Evolutionary conservation across 768 basidiomycete genomes (phyloP), one percentile per base, ranked within the genome.

Genomic region (Pleurotus pulmonarius): DNA sequence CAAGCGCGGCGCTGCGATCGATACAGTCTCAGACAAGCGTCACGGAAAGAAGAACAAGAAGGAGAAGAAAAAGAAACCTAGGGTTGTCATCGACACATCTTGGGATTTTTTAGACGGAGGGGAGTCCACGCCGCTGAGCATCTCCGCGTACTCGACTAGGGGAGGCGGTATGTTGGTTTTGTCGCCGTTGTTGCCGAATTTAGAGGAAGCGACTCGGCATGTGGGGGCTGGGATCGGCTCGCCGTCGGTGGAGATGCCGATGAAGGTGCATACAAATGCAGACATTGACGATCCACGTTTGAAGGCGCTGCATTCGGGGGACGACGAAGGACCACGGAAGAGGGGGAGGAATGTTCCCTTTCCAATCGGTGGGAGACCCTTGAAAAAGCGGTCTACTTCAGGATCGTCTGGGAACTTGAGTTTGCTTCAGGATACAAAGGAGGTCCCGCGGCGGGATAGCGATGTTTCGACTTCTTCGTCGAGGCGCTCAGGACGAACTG

Each of bases 21-120:
- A n/a, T 22, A 25, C 13, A 41, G 25, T 16, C 20, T 16, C 15
- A 2, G 41, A 52, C 20, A 44, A 58, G 44, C 29, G 11, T 11
- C 9, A 34, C 9, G 29, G 29, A 3, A 58, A 49, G 59, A 39
- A 53, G 26, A 55, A 49, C 45, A 59, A 40, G 37, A 58, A 52
- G 57, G 46, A 25, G 44, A 24, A 47, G 29, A 58, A 39, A 20
- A 40, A 20, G 25, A 16, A 45, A 60, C 48, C 48, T 3, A 24
- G 51, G 11, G 51, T 40, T n/a, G 51, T 41, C 7, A 40, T 53
- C 24, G 51, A 53, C 6, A 53, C 51, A 20, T 53, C 51, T 18
- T 53, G 51, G 51, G 51, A 53, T 22, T 53, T 53, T 22, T 24
- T 53, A 8, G 51, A 53, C 18, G 48, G 48, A 34, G 41, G 20